Evolutionary conservation across 1,284 basidiomycete genomes (phyloP).

Genomic region (Somion occarium): DNA sequence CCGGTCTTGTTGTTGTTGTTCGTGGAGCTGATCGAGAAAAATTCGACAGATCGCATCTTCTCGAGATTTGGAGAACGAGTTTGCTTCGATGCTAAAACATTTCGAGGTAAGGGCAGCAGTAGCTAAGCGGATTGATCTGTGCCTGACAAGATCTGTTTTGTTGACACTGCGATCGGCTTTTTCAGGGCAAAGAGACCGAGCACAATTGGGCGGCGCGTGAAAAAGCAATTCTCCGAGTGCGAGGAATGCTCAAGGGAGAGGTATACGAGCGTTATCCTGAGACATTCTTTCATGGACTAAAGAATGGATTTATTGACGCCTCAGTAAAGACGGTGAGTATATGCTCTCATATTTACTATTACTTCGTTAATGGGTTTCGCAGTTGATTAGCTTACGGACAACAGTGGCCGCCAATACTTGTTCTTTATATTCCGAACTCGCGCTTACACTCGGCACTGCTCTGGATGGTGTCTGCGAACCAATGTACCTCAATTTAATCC

Average conservation of each 20-base stretch:
- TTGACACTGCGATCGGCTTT: constrained; percentile 11
- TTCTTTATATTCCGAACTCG: constrained; percentile 75
- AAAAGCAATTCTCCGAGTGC: constrained; percentile 70
- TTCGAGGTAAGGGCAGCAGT: constrained; percentile 62
- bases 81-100: constrained; percentile 68
- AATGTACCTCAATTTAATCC: constrained; percentile 71
- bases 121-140: constrained; percentile 5
- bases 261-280: constrained; percentile 73
- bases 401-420: constrained; percentile 85
- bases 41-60: constrained; percentile 73
- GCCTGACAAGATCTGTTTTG: constrained; percentile 9
- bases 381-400: constrained; percentile 89
- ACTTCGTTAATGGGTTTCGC: constrained; percentile 3
- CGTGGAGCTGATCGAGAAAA: constrained; percentile 11
- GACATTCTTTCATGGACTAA: constrained; percentile 71
- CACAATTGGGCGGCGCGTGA: constrained; percentile 94
- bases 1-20: constrained; percentile 5
- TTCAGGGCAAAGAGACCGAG: constrained; percentile 90
- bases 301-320: constrained; percentile 75
- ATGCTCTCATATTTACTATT: no score
- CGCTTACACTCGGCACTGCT: constrained; percentile 58
- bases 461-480: constrained; percentile 79
- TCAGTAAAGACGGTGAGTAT: constrained; percentile 79
- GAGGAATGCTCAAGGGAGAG: constrained; percentile 90
- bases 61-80: constrained; percentile 84